Conservation (phyloP, 2,329 filamentous ascomycete genomes). For the Ceratocystis huliohia region DNA sequence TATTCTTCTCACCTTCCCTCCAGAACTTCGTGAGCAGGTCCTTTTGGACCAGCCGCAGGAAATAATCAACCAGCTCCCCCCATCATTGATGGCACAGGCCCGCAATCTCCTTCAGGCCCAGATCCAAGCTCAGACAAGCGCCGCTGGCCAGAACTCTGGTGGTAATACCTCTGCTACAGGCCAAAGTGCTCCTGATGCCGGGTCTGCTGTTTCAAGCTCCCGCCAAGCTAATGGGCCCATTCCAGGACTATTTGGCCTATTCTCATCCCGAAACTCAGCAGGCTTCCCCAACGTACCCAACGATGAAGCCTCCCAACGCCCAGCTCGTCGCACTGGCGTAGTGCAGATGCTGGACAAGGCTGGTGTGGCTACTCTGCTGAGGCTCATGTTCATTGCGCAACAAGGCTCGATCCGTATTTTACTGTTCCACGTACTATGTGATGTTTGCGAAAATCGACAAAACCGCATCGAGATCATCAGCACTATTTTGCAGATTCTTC, state of each 20-base stretch:
- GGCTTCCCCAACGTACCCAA: background rate
- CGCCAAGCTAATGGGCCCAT: background rate
- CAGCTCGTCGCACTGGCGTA: conserved; percentile 51
- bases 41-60: conserved; percentile 87
- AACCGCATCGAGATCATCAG: conserved; percentile 90
- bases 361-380: conserved; percentile 85
- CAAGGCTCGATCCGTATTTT: conserved; percentile 74
- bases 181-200: background rate
- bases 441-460: conserved; percentile 92
- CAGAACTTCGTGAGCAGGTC: conserved; percentile 70
- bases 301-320: background rate
- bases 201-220: background rate
- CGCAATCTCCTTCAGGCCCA: conserved; percentile 44
- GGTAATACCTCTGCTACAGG: background rate
- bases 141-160: background rate
- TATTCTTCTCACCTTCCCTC: conserved; percentile 81
- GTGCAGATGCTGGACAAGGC: conserved; percentile 96
- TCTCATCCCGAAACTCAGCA: background rate
- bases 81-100: conserved; percentile 75
- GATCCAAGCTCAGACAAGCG: background rate
- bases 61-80: conserved; percentile 68
- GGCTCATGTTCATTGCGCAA: conserved; percentile 96
- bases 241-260: background rate
- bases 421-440: conserved; percentile 75
- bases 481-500: conserved; percentile 80